Percentiles rank a stretch among this genome's conserved stretches.
Conservation (phyloP, 2,329 filamentous ascomycete genomes). For the Ophiostoma novo-ulmi region DNA sequence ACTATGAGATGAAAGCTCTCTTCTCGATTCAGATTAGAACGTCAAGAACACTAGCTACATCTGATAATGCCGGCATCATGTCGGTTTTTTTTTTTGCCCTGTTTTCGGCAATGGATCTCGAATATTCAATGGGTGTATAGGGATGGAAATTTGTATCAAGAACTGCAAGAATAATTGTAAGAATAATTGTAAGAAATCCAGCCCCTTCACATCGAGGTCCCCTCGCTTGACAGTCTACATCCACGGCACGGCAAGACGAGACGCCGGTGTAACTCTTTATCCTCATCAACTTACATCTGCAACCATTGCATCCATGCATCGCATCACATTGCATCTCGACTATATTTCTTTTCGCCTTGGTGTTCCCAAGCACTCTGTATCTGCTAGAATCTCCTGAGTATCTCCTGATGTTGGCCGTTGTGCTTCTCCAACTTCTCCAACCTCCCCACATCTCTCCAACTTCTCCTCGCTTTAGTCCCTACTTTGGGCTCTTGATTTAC, state of each 20-base stretch:
- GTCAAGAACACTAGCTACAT: background rate
- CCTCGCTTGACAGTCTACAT: background rate
- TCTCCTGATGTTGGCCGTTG: background rate
- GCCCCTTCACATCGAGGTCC: background rate
- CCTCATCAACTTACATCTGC: background rate
- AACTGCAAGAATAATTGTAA: background rate
- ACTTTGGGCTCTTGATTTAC: background rate
- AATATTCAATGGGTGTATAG: background rate
- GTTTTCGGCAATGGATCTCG: background rate
- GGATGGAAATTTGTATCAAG: background rate
- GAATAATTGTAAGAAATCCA: background rate
- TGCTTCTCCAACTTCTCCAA: background rate
- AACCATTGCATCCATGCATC: background rate
- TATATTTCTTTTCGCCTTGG: background rate
- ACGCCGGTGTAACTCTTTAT: background rate
- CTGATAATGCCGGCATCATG: background rate
- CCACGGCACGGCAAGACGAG: background rate
- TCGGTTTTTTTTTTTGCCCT: background rate
- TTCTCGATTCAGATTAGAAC: background rate
- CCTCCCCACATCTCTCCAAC: conserved; percentile 10
- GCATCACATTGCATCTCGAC: background rate
- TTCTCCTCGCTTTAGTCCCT: conserved; percentile 1
- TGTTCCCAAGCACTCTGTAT: background rate
- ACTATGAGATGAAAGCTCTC: background rate
- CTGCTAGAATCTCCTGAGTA: background rate